These are phyloP conservation scores for Cystobasidium pallidum DNA, from an alignment of 1,284 basidiomycete genomes.

Conservation along the genomic window DNA sequence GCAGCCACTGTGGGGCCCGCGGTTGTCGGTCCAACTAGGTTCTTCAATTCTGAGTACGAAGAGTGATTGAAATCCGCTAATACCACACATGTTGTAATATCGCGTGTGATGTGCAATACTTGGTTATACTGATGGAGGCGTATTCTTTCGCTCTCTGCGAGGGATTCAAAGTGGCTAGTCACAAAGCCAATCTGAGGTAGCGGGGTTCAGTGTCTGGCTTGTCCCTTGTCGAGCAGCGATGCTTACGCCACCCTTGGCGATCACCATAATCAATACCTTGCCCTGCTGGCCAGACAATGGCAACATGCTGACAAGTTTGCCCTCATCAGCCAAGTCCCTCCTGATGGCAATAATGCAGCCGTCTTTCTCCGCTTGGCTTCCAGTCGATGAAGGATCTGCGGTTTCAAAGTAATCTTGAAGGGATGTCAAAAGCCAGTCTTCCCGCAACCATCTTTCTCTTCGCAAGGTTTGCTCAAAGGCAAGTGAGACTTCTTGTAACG, in stretches of 20 bases:
- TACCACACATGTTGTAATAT: neutral
- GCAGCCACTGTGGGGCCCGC: neutral
- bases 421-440: constrained; percentile 25
- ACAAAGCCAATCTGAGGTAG: constrained; percentile 1
- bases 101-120: neutral
- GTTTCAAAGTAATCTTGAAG: constrained; percentile 31
- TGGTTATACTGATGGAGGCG: constrained; percentile 20
- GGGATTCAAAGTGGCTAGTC: constrained; percentile 39
- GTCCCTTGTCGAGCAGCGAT: neutral
- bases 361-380: constrained; percentile 27
- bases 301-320: neutral
- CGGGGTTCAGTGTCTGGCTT: neutral
- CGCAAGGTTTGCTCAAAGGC: constrained; percentile 28
- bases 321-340: neutral
- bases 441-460: constrained; percentile 31
- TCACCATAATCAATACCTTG: constrained; percentile 29
- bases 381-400: neutral
- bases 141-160: constrained; percentile 12
- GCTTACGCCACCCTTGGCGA: neutral
- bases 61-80: constrained; percentile 42
- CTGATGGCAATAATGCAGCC: constrained; percentile 33
- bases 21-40: neutral
- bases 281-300: constrained; percentile 24
- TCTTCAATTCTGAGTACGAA: constrained; percentile 10
- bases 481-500: constrained; percentile 33